Base-by-base conservation (phyloP, 805 yeast species). In the Candida vartiovaarae region DNA sequence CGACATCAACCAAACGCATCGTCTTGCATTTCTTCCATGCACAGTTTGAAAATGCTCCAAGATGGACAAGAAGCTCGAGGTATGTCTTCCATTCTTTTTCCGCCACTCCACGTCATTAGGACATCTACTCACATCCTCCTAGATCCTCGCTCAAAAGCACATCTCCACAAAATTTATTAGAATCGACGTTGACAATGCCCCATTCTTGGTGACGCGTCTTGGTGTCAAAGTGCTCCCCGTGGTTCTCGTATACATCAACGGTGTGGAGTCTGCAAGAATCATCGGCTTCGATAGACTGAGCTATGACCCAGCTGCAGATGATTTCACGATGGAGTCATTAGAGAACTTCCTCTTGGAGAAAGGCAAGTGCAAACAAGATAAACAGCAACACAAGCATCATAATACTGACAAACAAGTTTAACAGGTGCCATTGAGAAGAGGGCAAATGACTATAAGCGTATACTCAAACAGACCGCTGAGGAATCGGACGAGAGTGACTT, bases 241-340 rank as follows among this genome's bases (percentile, higher is more conserved):
- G 50, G 79, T 86, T 3, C 61, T 83, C 2, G 67, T 78, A 7
- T 87, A 81, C 55, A 65, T 64, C 9, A 65, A 73, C 32, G 90
- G 90, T 1, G 61, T 70, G 36, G 91, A 84, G 52, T 57, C 67
- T 4, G 70, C 72, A 10, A 64, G 86, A 47, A 55, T 85, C 5
- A 71, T 85, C 5, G 96, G 96, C 5, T 82, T 87, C 54, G 81
- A 80, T 41, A 72, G 74, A 30, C 63, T 86, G 36, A 75, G 78
- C 28, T 55, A 51, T 43, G 60, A 56, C 36, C 69, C 68, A 32
- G 64, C 71, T 40, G 64, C 70, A 3, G 68, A 71, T 40, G 72
- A 67, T 34, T 79, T 82, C 52, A 55, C 67, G 3, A 52, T 74
- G 7, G 71, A 67, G 36, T 54, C 67, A 2, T 62, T 85, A 47